Evolutionary conservation across 2,329 filamentous ascomycete genomes (phyloP).

Genomic region (Calonectria pauciramosa): DNA sequence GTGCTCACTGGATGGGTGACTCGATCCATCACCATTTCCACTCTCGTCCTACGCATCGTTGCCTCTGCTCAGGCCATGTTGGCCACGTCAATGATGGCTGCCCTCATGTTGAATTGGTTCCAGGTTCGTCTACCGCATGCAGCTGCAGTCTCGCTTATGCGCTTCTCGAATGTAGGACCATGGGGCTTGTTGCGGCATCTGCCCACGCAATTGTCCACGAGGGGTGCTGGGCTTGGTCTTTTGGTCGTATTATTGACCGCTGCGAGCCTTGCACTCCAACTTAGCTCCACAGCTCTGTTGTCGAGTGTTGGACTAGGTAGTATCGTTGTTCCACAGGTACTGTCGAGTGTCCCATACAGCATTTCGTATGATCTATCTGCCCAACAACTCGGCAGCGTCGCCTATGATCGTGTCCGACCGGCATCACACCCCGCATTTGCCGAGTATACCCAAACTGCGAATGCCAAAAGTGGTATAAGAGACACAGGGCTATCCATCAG

Average conservation of each 20-base stretch:
- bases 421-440: not conserved
- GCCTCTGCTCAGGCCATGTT: not conserved
- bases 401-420: not conserved
- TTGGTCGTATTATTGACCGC: not conserved
- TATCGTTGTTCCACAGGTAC: not conserved
- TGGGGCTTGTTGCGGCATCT: not conserved
- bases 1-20: not conserved
- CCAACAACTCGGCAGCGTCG: not conserved
- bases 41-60: not conserved
- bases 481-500: not conserved
- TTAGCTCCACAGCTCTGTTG: not conserved
- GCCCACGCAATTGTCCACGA: not conserved
- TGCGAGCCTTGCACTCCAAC: not conserved
- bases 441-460: not conserved
- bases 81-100: not conserved
- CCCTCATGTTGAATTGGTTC: conserved; percentile 3
- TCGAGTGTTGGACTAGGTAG: not conserved
- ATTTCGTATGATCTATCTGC: not conserved
- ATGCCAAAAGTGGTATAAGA: not conserved
- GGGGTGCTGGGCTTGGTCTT: not conserved
- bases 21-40: not conserved
- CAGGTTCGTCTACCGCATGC: not conserved
- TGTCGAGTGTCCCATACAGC: not conserved
- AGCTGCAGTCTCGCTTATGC: not conserved
- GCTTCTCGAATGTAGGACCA: not conserved